Percentiles rank a stretch among this genome's conserved stretches.
phyloP scores from a whole-genome alignment of 2,329 filamentous ascomycete species.

The Stachybotrys elegans region DNA sequence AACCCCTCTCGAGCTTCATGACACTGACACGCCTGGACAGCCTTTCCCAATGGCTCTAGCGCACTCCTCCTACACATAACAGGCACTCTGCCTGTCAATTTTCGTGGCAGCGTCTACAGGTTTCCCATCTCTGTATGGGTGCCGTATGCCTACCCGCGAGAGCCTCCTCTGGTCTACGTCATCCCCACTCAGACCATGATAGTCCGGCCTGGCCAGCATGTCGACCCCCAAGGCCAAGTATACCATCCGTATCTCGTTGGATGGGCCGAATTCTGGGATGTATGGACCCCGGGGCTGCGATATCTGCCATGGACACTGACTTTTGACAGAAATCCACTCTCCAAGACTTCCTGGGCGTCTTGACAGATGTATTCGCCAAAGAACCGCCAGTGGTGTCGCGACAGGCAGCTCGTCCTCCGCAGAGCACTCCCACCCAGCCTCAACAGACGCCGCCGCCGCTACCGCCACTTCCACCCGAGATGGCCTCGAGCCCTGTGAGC shows the following conservation, averaged over 20 bases:
- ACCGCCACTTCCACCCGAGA: constrained; percentile 67
- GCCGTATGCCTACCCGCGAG: constrained; percentile 81
- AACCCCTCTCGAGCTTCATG: constrained; percentile 2
- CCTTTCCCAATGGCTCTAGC: constrained; percentile 82
- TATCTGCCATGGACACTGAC: too few species aligned
- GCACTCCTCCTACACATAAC: constrained; percentile 81
- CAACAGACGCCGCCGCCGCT: constrained; percentile 53
- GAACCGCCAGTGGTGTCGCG: constrained; percentile 86
- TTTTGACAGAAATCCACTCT: constrained; percentile 68
- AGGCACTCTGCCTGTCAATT: constrained; percentile 86
- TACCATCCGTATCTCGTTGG: constrained; percentile 94
- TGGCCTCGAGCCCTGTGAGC: constrained; percentile 38
- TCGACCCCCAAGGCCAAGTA: constrained; percentile 85
- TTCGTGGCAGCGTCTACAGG: constrained; percentile 82
- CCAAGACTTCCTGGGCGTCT: constrained; percentile 73
- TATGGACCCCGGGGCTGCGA: constrained; percentile 44
- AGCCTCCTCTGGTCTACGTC: constrained; percentile 83
- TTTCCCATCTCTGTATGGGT: constrained; percentile 94
- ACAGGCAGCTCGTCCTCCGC: constrained; percentile 44
- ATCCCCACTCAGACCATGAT: constrained; percentile 84
- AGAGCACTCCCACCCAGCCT: constrained; percentile 16
- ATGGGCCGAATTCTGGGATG: constrained; percentile 88
- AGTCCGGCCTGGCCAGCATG: constrained; percentile 88
- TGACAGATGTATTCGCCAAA: constrained; percentile 86
- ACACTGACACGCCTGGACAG: constrained; percentile 37